Percentiles rank a stretch among this genome's conserved stretches.
phyloP scores from a whole-genome alignment of 306 rosid species.

The Pueraria montana region DNA sequence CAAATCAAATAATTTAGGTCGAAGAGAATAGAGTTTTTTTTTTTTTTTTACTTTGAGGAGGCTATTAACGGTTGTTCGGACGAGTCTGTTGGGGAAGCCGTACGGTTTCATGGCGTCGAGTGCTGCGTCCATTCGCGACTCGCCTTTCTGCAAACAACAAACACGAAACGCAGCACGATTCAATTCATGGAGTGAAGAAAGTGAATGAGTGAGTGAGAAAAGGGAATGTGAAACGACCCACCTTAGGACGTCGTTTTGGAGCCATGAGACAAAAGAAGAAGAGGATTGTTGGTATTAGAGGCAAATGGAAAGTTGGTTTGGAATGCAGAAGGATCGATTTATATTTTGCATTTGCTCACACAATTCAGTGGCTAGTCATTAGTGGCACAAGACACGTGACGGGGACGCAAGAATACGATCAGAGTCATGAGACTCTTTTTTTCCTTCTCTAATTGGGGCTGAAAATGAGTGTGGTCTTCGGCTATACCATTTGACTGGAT shows the following conservation, averaged over 20 bases:
- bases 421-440: no score
- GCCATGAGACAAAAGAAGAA: background rate
- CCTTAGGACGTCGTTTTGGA: background rate
- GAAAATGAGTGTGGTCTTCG: no score
- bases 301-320: background rate
- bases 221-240: slow-evolving; percentile 4
- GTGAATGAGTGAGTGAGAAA: background rate
- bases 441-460: no score
- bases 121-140: slow-evolving; percentile 68
- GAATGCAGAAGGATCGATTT: no score
- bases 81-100: slow-evolving; percentile 51
- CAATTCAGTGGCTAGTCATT: no score
- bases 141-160: slow-evolving; percentile 21
- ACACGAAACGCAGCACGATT: background rate
- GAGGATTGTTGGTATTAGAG: background rate
- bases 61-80: slow-evolving; percentile 48
- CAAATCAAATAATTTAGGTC: background rate
- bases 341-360: no score
- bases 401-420: no score
- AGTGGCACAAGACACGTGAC: no score
- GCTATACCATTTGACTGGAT: no score
- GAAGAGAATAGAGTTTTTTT: background rate
- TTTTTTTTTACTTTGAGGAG: slow-evolving; percentile 49
- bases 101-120: slow-evolving; percentile 60
- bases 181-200: background rate